phyloP scores from a whole-genome alignment of 768 basidiomycete genomes.

The Lactarius pseudohatsudake region DNA sequence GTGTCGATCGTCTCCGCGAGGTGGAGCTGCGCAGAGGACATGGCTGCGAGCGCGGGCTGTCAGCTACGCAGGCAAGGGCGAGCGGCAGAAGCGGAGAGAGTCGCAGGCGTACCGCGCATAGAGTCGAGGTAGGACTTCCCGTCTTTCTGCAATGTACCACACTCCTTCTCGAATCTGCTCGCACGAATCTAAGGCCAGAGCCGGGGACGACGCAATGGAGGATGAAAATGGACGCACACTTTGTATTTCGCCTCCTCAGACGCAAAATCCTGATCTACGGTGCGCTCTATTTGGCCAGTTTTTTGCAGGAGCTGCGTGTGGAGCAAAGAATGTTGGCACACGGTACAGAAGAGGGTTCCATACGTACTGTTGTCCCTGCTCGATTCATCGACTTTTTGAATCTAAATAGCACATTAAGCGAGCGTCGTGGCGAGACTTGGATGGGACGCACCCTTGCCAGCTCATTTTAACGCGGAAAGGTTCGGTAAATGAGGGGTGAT shows the following conservation, averaged over 20 bases:
- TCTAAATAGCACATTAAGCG: constrained; percentile 40
- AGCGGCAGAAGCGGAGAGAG: constrained; percentile 4
- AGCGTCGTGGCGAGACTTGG: background rate
- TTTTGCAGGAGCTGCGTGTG: constrained; percentile 82
- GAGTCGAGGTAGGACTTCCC: constrained; percentile 93
- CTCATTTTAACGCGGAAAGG: constrained; percentile 14
- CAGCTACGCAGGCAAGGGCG: constrained; percentile 5
- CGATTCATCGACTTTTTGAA: constrained; percentile 94
- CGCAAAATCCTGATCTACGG: constrained; percentile 89
- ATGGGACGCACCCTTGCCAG: constrained; percentile 20
- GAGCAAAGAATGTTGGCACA: constrained; percentile 17
- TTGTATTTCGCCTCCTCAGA: constrained; percentile 91
- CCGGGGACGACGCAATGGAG: background rate
- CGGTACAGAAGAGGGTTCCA: constrained; percentile 14
- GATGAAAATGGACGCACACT: constrained; percentile 55
- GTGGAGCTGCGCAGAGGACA: constrained; percentile 90
- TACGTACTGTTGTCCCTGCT: constrained; percentile 81
- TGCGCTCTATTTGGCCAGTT: constrained; percentile 96
- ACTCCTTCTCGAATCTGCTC: constrained; percentile 93
- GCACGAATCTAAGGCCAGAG: background rate
- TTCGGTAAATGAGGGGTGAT: background rate
- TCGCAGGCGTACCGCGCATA: constrained; percentile 69
- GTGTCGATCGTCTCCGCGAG: constrained; percentile 91
- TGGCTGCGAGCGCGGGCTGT: constrained; percentile 50
- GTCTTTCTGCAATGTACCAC: constrained; percentile 88